A percentile compares a stretch with the other conserved stretches of the same genome.
Evolutionary conservation across 345 rosid genomes (phyloP).

Genomic region (Carallia brachiata): DNA sequence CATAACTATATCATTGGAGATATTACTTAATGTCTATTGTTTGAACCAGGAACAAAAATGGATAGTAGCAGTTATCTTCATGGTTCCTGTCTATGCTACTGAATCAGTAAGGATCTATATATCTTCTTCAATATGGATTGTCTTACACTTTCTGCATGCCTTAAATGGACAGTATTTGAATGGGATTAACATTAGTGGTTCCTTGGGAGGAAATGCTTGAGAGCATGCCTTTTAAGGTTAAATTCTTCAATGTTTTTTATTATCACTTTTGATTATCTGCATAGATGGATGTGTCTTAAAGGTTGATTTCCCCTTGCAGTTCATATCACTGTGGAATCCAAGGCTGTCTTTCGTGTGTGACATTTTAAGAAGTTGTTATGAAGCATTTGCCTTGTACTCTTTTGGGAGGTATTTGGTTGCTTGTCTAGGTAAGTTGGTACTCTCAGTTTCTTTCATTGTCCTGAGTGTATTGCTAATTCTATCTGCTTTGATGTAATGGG

Average conservation of each 20-base stretch:
- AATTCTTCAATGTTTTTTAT: too few species aligned
- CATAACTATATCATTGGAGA: too few species aligned
- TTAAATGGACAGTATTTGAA: too few species aligned
- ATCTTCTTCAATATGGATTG: not conserved
- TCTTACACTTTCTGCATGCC: not conserved
- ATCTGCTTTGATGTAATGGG: not conserved
- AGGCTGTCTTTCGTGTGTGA: conserved; percentile 68
- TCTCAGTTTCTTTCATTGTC: not conserved
- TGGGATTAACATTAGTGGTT: not conserved
- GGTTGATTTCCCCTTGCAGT: conserved; percentile 29
- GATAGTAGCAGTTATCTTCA: conserved; percentile 68
- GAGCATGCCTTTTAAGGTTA: too few species aligned
- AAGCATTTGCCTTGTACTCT: conserved; percentile 85
- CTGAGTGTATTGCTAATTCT: not conserved
- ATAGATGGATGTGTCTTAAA: not conserved
- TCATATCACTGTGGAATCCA: conserved; percentile 61
- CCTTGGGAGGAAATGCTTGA: too few species aligned
- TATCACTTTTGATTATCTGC: not conserved
- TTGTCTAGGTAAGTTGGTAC: conserved; percentile 61
- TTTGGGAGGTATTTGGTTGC: conserved; percentile 90
- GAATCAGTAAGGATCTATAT: conserved; percentile 61
- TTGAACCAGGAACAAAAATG: conserved; percentile 79
- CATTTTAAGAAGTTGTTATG: conserved; percentile 78
- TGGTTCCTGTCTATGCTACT: conserved; percentile 85
- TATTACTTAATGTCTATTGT: not conserved